These are phyloP conservation scores for Musa itinerans DNA, from an alignment of 176 grass and related monocot species.

Conservation along the genomic window DNA sequence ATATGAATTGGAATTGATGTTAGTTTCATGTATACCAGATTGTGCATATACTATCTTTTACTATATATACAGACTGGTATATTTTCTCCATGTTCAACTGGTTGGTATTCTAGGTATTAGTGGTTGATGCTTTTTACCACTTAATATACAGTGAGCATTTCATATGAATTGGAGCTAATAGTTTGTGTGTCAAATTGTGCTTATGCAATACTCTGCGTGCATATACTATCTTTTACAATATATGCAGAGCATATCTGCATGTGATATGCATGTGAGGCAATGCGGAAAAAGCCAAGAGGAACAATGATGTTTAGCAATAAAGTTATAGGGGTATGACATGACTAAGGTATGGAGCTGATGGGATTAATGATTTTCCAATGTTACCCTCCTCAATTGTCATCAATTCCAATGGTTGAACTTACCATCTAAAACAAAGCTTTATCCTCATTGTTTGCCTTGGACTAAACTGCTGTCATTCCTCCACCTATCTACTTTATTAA, in stretches of 20 bases:
- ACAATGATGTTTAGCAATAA: not conserved
- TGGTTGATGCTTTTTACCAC: no score
- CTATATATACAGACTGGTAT: no score
- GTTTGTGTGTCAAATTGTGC: no score
- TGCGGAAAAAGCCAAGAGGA: not conserved
- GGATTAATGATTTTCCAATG: not conserved
- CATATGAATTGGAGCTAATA: no score
- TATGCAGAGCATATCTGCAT: no score
- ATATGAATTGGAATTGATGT: not conserved
- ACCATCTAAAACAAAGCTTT: not conserved
- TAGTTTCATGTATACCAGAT: not conserved
- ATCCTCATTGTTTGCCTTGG: not conserved
- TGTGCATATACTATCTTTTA: not conserved
- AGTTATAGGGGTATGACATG: not conserved
- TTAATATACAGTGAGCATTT: no score
- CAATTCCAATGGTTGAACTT: not conserved
- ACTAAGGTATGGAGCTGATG: not conserved
- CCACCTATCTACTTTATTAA: not conserved
- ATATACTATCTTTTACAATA: no score
- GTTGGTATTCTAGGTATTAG: no score
- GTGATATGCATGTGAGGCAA: not conserved
- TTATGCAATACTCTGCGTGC: no score
- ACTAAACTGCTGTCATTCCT: not conserved
- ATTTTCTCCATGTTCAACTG: no score
- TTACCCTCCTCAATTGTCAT: not conserved